phyloP scores from a whole-genome alignment of 305 asterid genomes.

The Fraxinus greggii region DNA sequence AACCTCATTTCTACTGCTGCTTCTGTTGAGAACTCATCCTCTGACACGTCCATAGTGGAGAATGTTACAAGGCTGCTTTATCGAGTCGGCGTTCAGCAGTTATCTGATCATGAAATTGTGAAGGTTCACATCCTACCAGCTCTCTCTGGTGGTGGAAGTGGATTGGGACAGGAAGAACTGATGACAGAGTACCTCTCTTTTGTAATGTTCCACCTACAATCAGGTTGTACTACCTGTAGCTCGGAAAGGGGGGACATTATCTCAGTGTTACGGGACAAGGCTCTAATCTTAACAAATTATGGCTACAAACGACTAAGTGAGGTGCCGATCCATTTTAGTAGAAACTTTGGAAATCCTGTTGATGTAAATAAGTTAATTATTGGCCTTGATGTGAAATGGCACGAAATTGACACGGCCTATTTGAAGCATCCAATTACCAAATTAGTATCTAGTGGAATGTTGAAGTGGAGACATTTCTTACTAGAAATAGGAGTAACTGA shows the following conservation, averaged over 20 bases:
- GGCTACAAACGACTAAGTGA: conserved; percentile 62
- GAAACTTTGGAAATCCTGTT: conserved; percentile 54
- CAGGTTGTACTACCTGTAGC: conserved; percentile 63
- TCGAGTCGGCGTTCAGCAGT: conserved; percentile 77
- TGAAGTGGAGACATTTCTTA: conserved; percentile 78
- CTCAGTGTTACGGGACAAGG: conserved; percentile 52
- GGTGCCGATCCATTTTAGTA: conserved; percentile 71
- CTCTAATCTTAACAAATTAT: conserved; percentile 67
- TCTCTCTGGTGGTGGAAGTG: conserved; percentile 43
- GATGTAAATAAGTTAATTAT: conserved; percentile 54
- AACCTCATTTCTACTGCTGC: conserved; percentile 61
- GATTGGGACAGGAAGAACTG: conserved; percentile 43
- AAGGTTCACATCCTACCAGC: conserved; percentile 72
- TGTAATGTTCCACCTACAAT: conserved; percentile 80
- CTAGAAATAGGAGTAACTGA: conserved; percentile 74
- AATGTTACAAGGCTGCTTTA: conserved; percentile 71
- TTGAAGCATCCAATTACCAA: conserved; percentile 67
- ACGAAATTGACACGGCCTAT: conserved; percentile 57
- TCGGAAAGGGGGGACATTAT: conserved; percentile 57
- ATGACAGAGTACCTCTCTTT: conserved; percentile 82
- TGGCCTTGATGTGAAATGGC: conserved; percentile 69
- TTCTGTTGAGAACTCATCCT: conserved; percentile 42
- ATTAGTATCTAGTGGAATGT: conserved; percentile 54
- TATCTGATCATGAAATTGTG: conserved; percentile 81
- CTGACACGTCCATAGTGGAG: conserved; percentile 41